Evolutionary conservation across 1,284 basidiomycete species (phyloP).

Genomic region (Sporisorium graminicola): DNA sequence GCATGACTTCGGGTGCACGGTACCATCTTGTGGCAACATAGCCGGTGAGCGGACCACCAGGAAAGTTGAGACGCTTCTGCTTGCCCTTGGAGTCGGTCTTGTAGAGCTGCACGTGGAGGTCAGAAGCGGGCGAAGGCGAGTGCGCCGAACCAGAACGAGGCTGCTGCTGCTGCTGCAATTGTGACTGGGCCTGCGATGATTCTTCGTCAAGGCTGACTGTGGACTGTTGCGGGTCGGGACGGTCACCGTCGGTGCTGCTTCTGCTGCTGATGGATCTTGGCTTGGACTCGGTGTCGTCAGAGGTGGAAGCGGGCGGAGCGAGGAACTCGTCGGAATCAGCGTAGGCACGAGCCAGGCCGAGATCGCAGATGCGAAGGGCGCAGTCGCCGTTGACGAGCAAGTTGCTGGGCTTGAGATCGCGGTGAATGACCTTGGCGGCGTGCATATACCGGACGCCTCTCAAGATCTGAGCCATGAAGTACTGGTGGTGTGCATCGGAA

Average conservation of each 20-base stretch:
- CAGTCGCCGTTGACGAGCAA: conserved; percentile 69
- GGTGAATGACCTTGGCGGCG: conserved; percentile 64
- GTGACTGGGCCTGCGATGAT: background rate
- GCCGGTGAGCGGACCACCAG: conserved; percentile 67
- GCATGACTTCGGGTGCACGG: conserved; percentile 68
- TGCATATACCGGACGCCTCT: conserved; percentile 68
- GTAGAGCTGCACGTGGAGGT: conserved; percentile 48
- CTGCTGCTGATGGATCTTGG: conserved; percentile 20
- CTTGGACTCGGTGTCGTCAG: conserved; percentile 21
- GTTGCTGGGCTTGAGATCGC: conserved; percentile 69
- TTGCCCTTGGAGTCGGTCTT: conserved; percentile 53
- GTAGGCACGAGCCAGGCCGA: conserved; percentile 66
- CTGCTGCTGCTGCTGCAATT: conserved; percentile 9
- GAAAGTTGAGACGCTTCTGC: conserved; percentile 59
- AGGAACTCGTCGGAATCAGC: conserved; percentile 35
- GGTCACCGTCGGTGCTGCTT: conserved; percentile 26
- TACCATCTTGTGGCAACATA: conserved; percentile 69
- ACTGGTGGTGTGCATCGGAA: conserved; percentile 66
- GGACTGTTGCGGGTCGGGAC: conserved; percentile 5
- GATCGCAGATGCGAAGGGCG: conserved; percentile 65
- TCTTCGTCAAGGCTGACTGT: conserved; percentile 1
- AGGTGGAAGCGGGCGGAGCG: conserved; percentile 17
- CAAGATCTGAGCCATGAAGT: conserved; percentile 67
- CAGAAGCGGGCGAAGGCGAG: conserved; percentile 35
- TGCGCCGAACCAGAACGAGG: conserved; percentile 21